Conservation (phyloP, 2,329 filamentous ascomycete species). For the Trichoderma sp. region DNA sequence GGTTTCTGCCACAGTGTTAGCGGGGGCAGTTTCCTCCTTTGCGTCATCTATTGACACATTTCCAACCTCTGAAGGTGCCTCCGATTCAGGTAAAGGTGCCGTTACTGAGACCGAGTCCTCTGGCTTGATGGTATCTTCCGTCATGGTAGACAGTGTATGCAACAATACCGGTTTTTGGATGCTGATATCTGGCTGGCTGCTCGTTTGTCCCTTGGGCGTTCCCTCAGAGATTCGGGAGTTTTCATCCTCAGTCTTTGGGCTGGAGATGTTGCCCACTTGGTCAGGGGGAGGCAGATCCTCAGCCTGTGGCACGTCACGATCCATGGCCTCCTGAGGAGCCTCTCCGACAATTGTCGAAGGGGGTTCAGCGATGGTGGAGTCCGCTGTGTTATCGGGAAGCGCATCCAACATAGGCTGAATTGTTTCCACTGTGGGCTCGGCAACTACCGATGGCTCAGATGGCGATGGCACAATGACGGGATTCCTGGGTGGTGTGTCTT, state of each 20-base stretch:
- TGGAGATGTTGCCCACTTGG: constrained; percentile 44
- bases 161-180: constrained; percentile 30
- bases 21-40: constrained; percentile 20
- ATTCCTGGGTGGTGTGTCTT: constrained; percentile 49
- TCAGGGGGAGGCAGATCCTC: constrained; percentile 39
- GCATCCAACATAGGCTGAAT: neutral
- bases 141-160: constrained; percentile 38
- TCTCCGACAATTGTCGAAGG: constrained; percentile 36
- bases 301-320: constrained; percentile 30
- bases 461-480: constrained; percentile 8
- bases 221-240: constrained; percentile 29
- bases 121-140: constrained; percentile 41
- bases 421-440: neutral
- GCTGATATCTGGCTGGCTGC: constrained; percentile 26
- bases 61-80: constrained; percentile 33
- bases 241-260: constrained; percentile 35
- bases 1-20: constrained; percentile 17
- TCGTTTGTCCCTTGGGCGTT: constrained; percentile 32
- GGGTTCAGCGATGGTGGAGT: constrained; percentile 34
- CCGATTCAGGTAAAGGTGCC: constrained; percentile 33
- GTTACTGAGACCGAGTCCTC: constrained; percentile 41
- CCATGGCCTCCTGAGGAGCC: constrained; percentile 30
- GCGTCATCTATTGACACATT: constrained; percentile 28
- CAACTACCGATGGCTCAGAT: neutral
- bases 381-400: constrained; percentile 22